A percentile compares a stretch with the other conserved stretches of the same genome.
Conservation (phyloP, 2,329 filamentous ascomycete species). For the Chaetomiaceae sp. region DNA sequence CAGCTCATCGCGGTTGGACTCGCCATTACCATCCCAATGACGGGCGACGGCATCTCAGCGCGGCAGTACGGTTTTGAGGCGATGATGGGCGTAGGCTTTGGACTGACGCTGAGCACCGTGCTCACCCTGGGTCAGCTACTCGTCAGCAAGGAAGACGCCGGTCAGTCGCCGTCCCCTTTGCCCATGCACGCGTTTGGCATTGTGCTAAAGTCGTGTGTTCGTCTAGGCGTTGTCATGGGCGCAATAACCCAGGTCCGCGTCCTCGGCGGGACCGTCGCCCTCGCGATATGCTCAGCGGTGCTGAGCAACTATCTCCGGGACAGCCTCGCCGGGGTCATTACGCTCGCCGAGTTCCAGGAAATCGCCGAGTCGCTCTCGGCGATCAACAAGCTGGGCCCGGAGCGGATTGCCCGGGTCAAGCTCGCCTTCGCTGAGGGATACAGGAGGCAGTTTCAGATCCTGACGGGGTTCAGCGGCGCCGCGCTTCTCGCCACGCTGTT, state of each 20-base stretch:
- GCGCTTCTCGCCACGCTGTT: too few relatives aligned
- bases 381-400: too few relatives aligned
- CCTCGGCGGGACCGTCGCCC: constrained; percentile 32
- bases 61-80: constrained; percentile 31
- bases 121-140: constrained; percentile 29
- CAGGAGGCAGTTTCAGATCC: too few relatives aligned
- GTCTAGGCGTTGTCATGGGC: constrained; percentile 31
- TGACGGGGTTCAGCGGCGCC: too few relatives aligned
- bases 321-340: too few relatives aligned
- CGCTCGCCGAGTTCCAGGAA: too few relatives aligned
- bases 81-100: constrained; percentile 34
- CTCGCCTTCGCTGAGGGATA: too few relatives aligned
- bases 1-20: constrained; percentile 32
- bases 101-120: constrained; percentile 28
- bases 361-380: too few relatives aligned
- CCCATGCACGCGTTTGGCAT: not conserved
- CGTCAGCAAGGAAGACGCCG: constrained; percentile 25
- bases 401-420: too few relatives aligned
- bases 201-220: not conserved
- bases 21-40: constrained; percentile 24
- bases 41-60: constrained; percentile 9
- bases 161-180: constrained; percentile 19
- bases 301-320: constrained; percentile 16
- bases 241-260: constrained; percentile 34
- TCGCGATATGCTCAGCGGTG: constrained; percentile 30